phyloP scores from a whole-genome alignment of 1,284 basidiomycete genomes.

The Pulveroboletus sp. region DNA sequence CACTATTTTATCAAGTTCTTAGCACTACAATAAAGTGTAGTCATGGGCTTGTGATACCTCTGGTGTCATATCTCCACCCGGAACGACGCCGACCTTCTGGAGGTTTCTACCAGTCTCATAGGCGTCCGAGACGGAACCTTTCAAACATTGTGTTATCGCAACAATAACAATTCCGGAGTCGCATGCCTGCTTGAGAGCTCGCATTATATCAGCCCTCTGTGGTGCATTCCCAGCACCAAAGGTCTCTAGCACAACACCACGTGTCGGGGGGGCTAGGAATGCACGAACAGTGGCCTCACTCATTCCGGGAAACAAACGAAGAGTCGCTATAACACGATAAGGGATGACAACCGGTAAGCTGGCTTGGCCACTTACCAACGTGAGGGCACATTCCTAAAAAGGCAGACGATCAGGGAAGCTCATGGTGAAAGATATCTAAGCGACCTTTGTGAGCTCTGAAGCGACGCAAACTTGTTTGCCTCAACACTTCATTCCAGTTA shows the following conservation, averaged over 20 bases:
- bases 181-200: conserved; percentile 76
- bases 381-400: conserved; percentile 70
- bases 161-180: conserved; percentile 85
- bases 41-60: conserved; percentile 56
- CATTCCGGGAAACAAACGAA: conserved; percentile 88
- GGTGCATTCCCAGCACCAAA: conserved; percentile 90
- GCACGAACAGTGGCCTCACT: conserved; percentile 68
- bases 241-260: conserved; percentile 84
- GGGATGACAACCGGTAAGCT: background rate
- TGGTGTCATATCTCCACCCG: conserved; percentile 90
- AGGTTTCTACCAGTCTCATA: conserved; percentile 84
- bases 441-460: conserved; percentile 82
- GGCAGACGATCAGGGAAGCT: conserved; percentile 10
- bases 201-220: conserved; percentile 65
- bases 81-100: conserved; percentile 70
- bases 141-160: conserved; percentile 88
- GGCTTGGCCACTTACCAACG: conserved; percentile 55
- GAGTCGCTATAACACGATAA: conserved; percentile 50
- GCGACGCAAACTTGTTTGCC: conserved; percentile 72
- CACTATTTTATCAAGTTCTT: conserved; percentile 51
- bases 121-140: conserved; percentile 76
- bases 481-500: conserved; percentile 82
- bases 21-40: conserved; percentile 8
- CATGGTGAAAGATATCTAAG: conserved; percentile 9
- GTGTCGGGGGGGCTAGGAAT: conserved; percentile 71